Percentiles rank a stretch among this genome's conserved stretches.
Conservation (phyloP, 441 rosid genomes). For the Syzygium syzygioides region DNA sequence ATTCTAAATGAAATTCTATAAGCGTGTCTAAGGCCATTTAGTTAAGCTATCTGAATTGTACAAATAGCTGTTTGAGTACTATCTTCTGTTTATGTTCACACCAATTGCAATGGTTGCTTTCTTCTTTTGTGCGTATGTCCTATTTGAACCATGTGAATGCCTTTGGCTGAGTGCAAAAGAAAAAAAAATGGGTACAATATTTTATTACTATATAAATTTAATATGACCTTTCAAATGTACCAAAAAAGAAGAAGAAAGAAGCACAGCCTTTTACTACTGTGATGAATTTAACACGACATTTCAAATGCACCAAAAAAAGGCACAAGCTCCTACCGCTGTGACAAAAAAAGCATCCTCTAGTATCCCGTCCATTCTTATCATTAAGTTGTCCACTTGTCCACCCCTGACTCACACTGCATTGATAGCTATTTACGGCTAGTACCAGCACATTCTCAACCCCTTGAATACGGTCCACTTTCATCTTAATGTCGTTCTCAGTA, state of each 20-base stretch:
- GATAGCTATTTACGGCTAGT: neutral
- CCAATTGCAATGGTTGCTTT: neutral
- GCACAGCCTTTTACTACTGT: neutral
- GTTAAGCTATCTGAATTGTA: neutral
- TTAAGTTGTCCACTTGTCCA: neutral
- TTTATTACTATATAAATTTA: neutral
- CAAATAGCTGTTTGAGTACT: neutral
- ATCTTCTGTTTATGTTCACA: neutral
- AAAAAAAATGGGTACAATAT: neutral
- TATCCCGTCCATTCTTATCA: neutral
- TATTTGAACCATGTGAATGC: neutral
- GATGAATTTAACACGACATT: neutral
- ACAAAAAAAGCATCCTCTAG: neutral
- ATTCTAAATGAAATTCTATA: neutral
- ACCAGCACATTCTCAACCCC: neutral
- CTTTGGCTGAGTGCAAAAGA: neutral
- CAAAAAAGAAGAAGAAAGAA: neutral
- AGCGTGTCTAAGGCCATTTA: neutral
- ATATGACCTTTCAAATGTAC: neutral
- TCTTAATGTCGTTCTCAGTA: neutral
- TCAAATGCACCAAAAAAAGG: neutral
- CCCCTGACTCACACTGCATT: neutral
- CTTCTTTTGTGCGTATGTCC: neutral
- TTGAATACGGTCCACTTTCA: neutral
- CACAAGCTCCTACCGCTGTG: neutral